Conservation (phyloP, 148 eudicot genomes). For the Vaccinium corymbosum region DNA sequence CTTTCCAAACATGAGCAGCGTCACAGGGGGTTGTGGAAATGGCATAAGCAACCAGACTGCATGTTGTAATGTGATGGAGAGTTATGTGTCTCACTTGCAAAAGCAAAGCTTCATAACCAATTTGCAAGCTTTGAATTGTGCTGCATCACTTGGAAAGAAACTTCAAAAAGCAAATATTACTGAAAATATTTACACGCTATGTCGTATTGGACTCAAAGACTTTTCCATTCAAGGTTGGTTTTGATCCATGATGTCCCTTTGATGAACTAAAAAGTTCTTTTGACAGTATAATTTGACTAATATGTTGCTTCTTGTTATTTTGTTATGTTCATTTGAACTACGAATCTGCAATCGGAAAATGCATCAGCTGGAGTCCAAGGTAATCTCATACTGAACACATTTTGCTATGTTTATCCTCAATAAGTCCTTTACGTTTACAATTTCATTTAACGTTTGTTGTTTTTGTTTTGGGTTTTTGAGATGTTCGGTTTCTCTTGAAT, state of each 20-base stretch:
- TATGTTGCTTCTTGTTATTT: constrained; percentile 15
- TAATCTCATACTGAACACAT: constrained; percentile 24
- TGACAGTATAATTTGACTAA: constrained; percentile 11
- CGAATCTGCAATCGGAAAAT: constrained; percentile 23
- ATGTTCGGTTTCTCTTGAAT: background rate
- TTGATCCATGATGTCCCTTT: constrained; percentile 6
- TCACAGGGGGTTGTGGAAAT: constrained; percentile 53
- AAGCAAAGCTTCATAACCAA: constrained; percentile 89
- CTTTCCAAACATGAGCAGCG: constrained; percentile 55
- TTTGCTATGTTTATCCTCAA: background rate
- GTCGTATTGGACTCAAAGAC: constrained; percentile 87
- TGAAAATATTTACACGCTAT: constrained; percentile 63
- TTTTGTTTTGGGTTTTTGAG: background rate
- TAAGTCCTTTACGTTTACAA: background rate
- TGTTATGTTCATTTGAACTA: constrained; percentile 25
- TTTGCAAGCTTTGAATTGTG: constrained; percentile 95
- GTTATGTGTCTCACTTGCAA: constrained; percentile 77
- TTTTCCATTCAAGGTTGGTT: constrained; percentile 89
- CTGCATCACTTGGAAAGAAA: constrained; percentile 78
- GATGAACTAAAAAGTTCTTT: constrained; percentile 4
- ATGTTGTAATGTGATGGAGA: constrained; percentile 68
- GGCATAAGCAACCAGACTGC: constrained; percentile 41
- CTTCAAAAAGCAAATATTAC: constrained; percentile 72
- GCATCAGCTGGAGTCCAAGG: constrained; percentile 72
- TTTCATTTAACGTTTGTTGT: background rate